Conservation (phyloP, 2,329 filamentous ascomycete genomes). For the Pseudocercospora vitis region DNA sequence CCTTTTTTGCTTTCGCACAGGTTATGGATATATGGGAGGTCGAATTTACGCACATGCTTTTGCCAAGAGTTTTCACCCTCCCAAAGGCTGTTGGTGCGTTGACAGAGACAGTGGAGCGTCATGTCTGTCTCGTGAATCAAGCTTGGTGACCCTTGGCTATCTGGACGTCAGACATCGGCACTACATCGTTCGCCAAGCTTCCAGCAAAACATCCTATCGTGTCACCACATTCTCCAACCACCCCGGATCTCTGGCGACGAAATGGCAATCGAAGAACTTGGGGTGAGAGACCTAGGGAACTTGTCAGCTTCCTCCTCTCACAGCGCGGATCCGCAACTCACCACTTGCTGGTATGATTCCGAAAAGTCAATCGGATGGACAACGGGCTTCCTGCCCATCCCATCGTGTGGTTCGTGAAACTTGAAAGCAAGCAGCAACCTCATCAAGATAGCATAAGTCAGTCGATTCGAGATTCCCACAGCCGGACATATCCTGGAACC, state of each 20-base stretch:
- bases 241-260: constrained; percentile 8
- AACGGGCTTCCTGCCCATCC: constrained; percentile 2
- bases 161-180: too few relatives aligned
- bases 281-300: constrained; percentile 8
- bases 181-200: too few relatives aligned
- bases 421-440: constrained; percentile 11
- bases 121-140: too few relatives aligned
- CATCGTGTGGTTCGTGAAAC: not conserved
- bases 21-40: too few relatives aligned
- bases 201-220: too few relatives aligned
- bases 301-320: not conserved
- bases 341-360: constrained; percentile 8
- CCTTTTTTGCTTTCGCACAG: too few relatives aligned
- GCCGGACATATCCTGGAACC: constrained; percentile 12
- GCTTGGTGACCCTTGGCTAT: not conserved
- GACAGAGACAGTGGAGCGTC: too few relatives aligned
- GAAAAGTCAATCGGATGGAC: constrained; percentile 12
- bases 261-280: constrained; percentile 12
- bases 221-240: constrained; percentile 2
- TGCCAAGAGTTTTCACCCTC: too few relatives aligned
- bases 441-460: constrained; percentile 10
- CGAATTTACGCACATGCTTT: too few relatives aligned
- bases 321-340: not conserved
- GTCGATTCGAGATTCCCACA: constrained; percentile 7
- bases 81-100: too few relatives aligned